Evolutionary conservation across 75 land plant species (phyloP).

Genomic region (Sequoiadendron giganteum): DNA sequence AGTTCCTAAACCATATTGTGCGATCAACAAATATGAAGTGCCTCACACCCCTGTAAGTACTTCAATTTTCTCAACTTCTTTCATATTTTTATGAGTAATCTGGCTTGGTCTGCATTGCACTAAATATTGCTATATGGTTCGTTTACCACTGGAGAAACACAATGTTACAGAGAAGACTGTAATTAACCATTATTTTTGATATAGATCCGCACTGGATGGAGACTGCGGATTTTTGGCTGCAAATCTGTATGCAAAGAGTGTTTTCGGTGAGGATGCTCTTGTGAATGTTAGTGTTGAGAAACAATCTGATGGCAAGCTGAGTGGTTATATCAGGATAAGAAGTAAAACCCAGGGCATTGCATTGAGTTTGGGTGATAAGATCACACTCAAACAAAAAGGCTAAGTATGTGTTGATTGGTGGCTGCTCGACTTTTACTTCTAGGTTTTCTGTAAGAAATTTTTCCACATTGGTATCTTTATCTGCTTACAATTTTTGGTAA

Average conservation of each 20-base stretch:
- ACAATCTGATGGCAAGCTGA: conserved; percentile 78
- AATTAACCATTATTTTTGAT: background rate
- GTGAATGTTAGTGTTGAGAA: conserved; percentile 90
- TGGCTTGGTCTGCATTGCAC: background rate
- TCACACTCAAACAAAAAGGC: conserved; percentile 90
- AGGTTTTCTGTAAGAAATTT: background rate
- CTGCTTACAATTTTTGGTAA: background rate
- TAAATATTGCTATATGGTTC: background rate
- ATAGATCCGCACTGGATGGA: conserved; percentile 87
- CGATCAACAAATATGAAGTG: conserved; percentile 95
- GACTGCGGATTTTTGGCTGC: conserved; percentile 95
- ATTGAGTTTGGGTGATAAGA: conserved; percentile 93
- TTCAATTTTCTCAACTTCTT: background rate
- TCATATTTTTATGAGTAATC: background rate
- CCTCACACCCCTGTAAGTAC: conserved; percentile 83
- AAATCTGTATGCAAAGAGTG: conserved; percentile 91
- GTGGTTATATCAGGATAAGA: conserved; percentile 88
- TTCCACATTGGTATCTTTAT: background rate
- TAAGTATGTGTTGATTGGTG: conserved; percentile 5
- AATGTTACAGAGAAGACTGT: background rate
- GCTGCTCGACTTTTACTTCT: background rate
- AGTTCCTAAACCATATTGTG: conserved; percentile 83
- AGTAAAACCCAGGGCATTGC: conserved; percentile 97
- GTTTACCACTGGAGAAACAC: background rate
- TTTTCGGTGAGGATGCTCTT: conserved; percentile 93